Evolutionary conservation across 2,329 filamentous ascomycete species (phyloP), one percentile per base, ranked within the genome.

Genomic region (Aspergillus hiratsukae): DNA sequence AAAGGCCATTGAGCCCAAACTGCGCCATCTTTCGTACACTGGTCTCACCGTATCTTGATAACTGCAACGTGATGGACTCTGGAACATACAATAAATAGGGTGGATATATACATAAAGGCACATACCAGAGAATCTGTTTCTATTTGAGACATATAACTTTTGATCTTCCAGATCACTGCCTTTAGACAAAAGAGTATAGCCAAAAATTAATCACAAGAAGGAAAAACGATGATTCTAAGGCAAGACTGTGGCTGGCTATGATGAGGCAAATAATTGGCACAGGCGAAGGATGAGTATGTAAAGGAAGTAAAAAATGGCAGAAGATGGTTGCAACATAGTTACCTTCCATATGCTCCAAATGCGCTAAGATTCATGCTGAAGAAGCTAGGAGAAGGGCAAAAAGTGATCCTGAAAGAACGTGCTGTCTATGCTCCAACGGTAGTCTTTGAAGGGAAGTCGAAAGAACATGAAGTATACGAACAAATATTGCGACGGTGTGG

Each of bases 311-410:
- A 10, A 43, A 41, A 23, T 37, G 31, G 31, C 14, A 37, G 21
- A 46, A 46, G 21, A 27, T 46, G 43, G 11, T 25, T 46, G 10
- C 21, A 52, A 53, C 52, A 56, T 43, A 40, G 14, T 37, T 37
- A 54, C 57, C 43, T 41, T 53, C 54, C 53, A 56, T 10, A 46
- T 11, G 21, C 21, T 54, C 54, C 58, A 58, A 51, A 58, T 59
- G 64, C 65, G 66, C 66, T 68, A 66, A 66, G 10, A 46, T 14
- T 25, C 19, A 25, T 27, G 19, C 2, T 4, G 43, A 23, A 23
- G 19, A 46, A 46, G 21, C n/a, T 23, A 45, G n/a, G 23, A 46
- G 23, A 46, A 46, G 14, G 6, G n/a, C 19, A 7, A 11, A 11
- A 46, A 46, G 21, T 6, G 11, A 17, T 37, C 17, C 14, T 37